Evolutionary conservation across 129 eudicot genomes (phyloP).

Genomic region (Cynara cardunculus): DNA sequence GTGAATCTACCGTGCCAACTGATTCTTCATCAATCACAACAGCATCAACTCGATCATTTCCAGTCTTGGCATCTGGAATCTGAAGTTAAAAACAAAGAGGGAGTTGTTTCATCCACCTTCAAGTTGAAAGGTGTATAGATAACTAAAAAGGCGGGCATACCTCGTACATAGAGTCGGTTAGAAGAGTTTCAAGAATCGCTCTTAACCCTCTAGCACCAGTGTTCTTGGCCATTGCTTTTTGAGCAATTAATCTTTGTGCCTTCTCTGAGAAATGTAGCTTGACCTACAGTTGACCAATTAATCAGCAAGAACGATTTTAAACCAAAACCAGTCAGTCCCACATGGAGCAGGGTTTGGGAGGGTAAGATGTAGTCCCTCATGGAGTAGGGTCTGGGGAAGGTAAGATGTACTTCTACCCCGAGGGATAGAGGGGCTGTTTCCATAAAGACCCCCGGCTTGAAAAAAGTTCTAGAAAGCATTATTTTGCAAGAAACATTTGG

Average conservation of each 20-base stretch:
- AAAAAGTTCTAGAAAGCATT: not conserved
- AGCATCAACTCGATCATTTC: slow-evolving; percentile 81
- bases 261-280: slow-evolving; percentile 79
- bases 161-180: slow-evolving; percentile 98
- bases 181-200: slow-evolving; percentile 74
- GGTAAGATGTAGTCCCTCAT: no score
- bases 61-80: slow-evolving; percentile 85
- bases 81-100: slow-evolving; percentile 10
- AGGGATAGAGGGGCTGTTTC: not conserved
- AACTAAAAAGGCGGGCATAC: slow-evolving; percentile 33
- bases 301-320: not conserved
- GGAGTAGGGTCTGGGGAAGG: no score
- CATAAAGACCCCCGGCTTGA: not conserved
- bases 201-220: slow-evolving; percentile 98
- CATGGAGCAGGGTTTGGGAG: no score
- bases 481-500: not conserved
- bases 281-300: slow-evolving; percentile 42
- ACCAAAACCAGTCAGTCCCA: not conserved
- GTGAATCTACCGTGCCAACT: slow-evolving; percentile 50
- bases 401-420: no score
- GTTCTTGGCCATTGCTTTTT: slow-evolving; percentile 77
- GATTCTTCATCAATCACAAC: slow-evolving; percentile 87
- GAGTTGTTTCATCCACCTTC: not conserved
- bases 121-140: not conserved
- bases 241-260: slow-evolving; percentile 73